Evolutionary conservation across 2,329 filamentous ascomycete species (phyloP).

Genomic region (Botrytis cinerea): DNA sequence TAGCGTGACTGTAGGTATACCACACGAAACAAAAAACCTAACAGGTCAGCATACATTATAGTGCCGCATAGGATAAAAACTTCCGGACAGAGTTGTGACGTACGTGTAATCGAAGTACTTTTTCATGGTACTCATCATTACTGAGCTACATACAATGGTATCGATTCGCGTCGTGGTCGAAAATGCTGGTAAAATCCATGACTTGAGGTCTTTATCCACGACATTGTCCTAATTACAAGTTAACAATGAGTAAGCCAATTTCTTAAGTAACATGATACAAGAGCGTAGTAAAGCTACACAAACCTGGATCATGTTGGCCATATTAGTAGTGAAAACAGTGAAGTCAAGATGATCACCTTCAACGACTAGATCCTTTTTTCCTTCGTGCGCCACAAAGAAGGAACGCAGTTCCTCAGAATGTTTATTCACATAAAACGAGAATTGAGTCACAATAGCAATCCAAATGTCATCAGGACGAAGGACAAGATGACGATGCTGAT

Average conservation of each 20-base stretch:
- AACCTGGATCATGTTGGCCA: neutral
- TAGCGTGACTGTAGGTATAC: neutral
- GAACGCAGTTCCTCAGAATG: neutral
- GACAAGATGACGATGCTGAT: neutral
- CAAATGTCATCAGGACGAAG: neutral
- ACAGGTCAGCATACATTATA: neutral
- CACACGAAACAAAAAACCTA: fast-evolving
- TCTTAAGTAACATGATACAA: neutral
- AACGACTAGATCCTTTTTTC: neutral
- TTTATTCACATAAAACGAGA: neutral
- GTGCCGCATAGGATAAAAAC: neutral
- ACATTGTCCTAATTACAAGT: neutral
- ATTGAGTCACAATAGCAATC: neutral
- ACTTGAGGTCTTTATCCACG: neutral
- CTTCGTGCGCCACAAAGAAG: neutral
- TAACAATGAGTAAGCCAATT: neutral
- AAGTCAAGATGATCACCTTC: neutral
- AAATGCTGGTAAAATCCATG: neutral
- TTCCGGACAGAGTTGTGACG: neutral
- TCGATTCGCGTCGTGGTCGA: neutral
- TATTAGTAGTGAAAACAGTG: neutral
- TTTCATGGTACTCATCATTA: neutral
- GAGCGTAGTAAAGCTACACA: neutral
- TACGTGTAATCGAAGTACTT: neutral
- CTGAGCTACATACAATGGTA: neutral